These are phyloP conservation scores for Backusella tuberculispora DNA, from an alignment of 192 early-diverging fungal genomes.

Conservation along the genomic window DNA sequence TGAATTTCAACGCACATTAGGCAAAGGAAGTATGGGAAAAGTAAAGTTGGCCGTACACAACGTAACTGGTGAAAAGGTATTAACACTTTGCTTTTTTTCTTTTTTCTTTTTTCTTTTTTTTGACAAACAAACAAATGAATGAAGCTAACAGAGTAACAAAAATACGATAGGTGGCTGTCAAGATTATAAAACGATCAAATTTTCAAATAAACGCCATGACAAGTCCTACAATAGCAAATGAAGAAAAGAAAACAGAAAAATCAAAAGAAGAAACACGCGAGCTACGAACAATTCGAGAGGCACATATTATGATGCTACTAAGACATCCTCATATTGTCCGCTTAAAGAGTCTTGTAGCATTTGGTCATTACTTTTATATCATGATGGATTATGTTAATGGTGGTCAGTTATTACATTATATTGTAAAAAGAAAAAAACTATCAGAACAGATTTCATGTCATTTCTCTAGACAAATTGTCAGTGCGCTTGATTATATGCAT, in stretches of 20 bases:
- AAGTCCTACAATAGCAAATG: conserved; percentile 3
- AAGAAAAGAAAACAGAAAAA: conserved; percentile 32
- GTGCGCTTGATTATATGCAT: conserved; percentile 61
- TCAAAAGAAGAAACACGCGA: conserved; percentile 55
- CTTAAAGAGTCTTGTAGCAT: conserved; percentile 69
- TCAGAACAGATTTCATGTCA: conserved; percentile 75
- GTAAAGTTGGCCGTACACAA: conserved; percentile 89
- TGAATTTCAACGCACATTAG: conserved; percentile 72
- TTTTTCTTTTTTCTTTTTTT: background rate
- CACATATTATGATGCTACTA: conserved; percentile 75
- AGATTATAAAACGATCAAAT: conserved; percentile 57
- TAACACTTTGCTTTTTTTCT: too few species aligned
- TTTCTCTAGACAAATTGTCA: conserved; percentile 78
- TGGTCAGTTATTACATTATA: conserved; percentile 84
- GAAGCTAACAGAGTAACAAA: background rate
- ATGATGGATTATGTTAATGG: conserved; percentile 83
- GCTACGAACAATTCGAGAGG: conserved; percentile 72
- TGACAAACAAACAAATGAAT: background rate
- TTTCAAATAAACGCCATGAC: conserved; percentile 23
- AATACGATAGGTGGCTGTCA: conserved; percentile 57
- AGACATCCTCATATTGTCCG: conserved; percentile 86
- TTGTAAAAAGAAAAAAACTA: conserved; percentile 78
- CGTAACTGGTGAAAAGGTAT: conserved; percentile 70
- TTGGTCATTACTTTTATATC: conserved; percentile 73
- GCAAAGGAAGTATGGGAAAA: conserved; percentile 95